Conservation (phyloP, 73 alveolate genomes). For the Paramecium pentaurelia region DNA sequence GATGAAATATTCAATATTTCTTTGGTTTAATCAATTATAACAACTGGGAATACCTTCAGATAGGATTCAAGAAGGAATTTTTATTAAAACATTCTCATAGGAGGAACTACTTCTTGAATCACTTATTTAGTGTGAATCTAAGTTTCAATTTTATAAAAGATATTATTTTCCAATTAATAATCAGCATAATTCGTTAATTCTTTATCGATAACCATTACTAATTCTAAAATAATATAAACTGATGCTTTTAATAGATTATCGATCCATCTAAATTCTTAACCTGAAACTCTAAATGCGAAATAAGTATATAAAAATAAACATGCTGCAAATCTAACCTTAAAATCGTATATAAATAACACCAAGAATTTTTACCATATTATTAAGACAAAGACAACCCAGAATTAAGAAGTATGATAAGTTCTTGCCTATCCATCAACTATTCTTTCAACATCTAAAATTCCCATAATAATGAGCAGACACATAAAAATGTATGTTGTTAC, state of each 20-base stretch:
- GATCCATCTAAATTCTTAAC: not conserved
- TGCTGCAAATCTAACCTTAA: not conserved
- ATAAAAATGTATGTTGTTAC: not conserved
- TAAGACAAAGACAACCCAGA: constrained; percentile 15
- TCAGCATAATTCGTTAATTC: not conserved
- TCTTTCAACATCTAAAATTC: not conserved
- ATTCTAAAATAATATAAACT: not conserved
- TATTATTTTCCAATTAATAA: constrained; percentile 29
- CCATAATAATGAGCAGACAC: not conserved
- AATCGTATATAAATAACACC: not conserved
- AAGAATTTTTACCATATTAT: not conserved
- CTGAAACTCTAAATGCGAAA: constrained; percentile 28
- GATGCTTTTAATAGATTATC: constrained; percentile 15
- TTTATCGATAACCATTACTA: not conserved
- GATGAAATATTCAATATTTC: not conserved
- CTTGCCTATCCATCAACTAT: not conserved
- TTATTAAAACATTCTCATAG: not conserved
- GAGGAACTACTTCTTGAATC: not conserved
- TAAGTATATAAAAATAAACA: not conserved
- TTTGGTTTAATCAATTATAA: constrained; percentile 3
- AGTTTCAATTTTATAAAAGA: not conserved
- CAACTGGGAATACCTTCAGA: not conserved
- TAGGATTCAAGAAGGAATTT: not conserved
- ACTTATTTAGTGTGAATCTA: not conserved
- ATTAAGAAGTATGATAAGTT: constrained; percentile 31